phyloP scores from a whole-genome alignment of 768 basidiomycete genomes.

The Neoboletus magnificus region DNA sequence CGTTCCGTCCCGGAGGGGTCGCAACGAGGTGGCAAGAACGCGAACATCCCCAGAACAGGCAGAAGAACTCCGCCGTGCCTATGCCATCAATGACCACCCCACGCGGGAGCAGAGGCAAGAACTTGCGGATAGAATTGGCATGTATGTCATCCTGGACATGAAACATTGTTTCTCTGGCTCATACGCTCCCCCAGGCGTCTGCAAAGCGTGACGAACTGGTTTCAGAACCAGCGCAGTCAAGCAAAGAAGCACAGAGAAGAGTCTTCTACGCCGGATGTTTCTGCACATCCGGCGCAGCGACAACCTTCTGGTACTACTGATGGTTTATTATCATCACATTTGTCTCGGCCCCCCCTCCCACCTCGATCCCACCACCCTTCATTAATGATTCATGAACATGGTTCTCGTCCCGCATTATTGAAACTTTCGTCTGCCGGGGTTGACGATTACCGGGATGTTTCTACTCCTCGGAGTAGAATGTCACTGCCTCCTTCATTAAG shows the following conservation, averaged over 20 bases:
- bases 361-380: slow-evolving; percentile 33
- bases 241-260: slow-evolving; percentile 71
- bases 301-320: slow-evolving; percentile 14
- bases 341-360: slow-evolving; percentile 16
- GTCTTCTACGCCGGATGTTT: slow-evolving; percentile 22
- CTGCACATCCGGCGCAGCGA: slow-evolving; percentile 10
- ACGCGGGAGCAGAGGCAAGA: slow-evolving; percentile 62
- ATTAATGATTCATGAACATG: slow-evolving; percentile 22
- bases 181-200: slow-evolving; percentile 54
- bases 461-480: slow-evolving; percentile 28
- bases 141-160: slow-evolving; percentile 48
- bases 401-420: slow-evolving; percentile 9
- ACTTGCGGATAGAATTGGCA: slow-evolving; percentile 67
- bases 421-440: slow-evolving; percentile 11
- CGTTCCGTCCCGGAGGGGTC: slow-evolving; percentile 30
- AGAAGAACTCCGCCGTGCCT: slow-evolving; percentile 66
- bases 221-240: slow-evolving; percentile 80
- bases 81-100: slow-evolving; percentile 63
- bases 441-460: slow-evolving; percentile 19
- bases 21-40: slow-evolving; percentile 42
- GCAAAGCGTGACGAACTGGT: slow-evolving; percentile 83
- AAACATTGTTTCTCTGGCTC: slow-evolving; percentile 19
- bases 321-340: slow-evolving; percentile 5
- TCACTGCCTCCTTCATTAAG: slow-evolving; percentile 29
- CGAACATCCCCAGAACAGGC: slow-evolving; percentile 63